Conservation (phyloP, 2,329 filamentous ascomycete species). For the Cytospora paraplurivora region DNA sequence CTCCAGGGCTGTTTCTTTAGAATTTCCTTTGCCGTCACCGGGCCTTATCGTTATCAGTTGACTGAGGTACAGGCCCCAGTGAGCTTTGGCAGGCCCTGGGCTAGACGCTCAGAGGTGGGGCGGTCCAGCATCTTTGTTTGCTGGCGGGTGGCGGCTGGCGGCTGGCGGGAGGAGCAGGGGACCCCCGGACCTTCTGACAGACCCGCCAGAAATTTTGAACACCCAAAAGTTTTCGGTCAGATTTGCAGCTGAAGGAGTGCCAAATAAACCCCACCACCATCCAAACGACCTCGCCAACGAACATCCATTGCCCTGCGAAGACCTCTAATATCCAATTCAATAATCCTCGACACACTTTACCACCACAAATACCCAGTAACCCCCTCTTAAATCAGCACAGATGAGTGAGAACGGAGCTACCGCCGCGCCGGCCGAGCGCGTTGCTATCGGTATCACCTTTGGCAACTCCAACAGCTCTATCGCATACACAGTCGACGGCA, state of each 20-base stretch:
- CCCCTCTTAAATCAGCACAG: slow-evolving; percentile 6
- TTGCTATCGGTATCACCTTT: slow-evolving; percentile 93
- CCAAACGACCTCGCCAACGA: not conserved
- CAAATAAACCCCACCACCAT: slow-evolving; percentile 12
- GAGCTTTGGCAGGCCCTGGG: not conserved
- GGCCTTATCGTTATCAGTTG: slow-evolving; percentile 23
- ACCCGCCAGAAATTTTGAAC: slow-evolving; percentile 25
- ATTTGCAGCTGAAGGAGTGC: slow-evolving; percentile 11
- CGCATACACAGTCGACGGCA: slow-evolving; percentile 89
- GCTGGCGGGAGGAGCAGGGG: slow-evolving; percentile 16
- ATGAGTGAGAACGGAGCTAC: slow-evolving; percentile 52
- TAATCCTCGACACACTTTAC: slow-evolving; percentile 23
- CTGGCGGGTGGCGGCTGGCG: not conserved
- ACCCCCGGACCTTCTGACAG: slow-evolving; percentile 3
- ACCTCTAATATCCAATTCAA: not conserved
- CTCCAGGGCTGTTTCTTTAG: not conserved
- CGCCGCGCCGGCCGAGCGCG: slow-evolving; percentile 59
- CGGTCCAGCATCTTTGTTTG: not conserved
- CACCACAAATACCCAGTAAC: not conserved
- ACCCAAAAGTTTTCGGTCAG: slow-evolving; percentile 29
- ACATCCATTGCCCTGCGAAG: not conserved
- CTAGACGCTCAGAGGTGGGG: not conserved
- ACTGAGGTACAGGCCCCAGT: not conserved
- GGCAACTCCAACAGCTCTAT: slow-evolving; percentile 99
- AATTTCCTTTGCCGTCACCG: slow-evolving; percentile 22